These are phyloP conservation scores for Spathaspora girioi DNA, from an alignment of 805 yeast species.

Conservation along the genomic window DNA sequence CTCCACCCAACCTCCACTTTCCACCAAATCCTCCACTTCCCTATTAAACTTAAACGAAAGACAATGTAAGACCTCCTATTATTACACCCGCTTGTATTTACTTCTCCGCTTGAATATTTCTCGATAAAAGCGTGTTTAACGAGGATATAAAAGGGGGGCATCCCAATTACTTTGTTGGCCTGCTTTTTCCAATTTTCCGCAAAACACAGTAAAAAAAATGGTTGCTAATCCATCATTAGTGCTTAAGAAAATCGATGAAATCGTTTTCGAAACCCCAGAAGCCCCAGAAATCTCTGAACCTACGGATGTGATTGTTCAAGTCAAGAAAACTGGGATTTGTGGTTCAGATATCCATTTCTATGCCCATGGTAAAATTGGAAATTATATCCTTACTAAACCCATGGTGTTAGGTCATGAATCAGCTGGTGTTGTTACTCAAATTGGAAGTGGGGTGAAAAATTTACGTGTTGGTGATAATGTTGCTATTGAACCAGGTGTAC, in stretches of 20 bases:
- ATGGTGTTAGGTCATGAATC: slow-evolving; percentile 92
- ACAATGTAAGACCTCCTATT: neutral
- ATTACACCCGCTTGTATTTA: neutral
- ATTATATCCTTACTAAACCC: slow-evolving; percentile 67
- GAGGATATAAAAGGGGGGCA: neutral
- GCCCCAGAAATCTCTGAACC: slow-evolving; percentile 61
- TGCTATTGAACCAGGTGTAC: slow-evolving; percentile 88
- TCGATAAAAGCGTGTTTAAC: neutral
- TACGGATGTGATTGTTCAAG: slow-evolving; percentile 66
- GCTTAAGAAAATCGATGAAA: slow-evolving; percentile 58
- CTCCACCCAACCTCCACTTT: neutral
- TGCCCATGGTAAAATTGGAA: slow-evolving; percentile 75
- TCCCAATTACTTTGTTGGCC: neutral
- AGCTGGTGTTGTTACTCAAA: slow-evolving; percentile 68
- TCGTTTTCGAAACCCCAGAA: slow-evolving; percentile 63
- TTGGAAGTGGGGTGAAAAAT: slow-evolving; percentile 61
- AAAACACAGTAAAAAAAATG: slow-evolving; percentile 9
- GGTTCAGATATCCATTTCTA: slow-evolving; percentile 86
- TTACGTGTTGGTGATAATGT: slow-evolving; percentile 79
- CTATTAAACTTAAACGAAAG: no score
- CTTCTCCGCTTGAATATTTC: neutral
- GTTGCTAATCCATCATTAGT: slow-evolving; percentile 54
- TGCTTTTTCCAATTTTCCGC: neutral
- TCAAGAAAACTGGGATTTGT: slow-evolving; percentile 84
- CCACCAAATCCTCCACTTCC: neutral